A percentile compares a stretch with the other conserved stretches of the same genome.
Evolutionary conservation across 202 grass and related monocot species (phyloP).

Genomic region (Elaeis oleifera): DNA sequence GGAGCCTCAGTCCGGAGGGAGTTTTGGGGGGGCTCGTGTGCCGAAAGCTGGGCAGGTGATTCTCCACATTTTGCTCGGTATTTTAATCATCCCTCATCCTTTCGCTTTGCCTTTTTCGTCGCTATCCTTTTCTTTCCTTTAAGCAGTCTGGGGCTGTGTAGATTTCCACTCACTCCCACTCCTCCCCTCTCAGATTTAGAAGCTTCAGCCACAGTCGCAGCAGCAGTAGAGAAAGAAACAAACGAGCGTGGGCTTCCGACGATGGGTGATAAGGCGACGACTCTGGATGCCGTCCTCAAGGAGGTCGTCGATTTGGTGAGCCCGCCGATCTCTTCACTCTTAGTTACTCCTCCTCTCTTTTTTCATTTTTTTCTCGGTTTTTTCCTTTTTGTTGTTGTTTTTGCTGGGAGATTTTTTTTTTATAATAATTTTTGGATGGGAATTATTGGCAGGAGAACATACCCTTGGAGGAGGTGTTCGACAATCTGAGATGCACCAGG

Average conservation of each 20-base stretch:
- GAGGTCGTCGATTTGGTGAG: conserved; percentile 23
- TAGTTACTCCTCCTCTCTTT: background rate
- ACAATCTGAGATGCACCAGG: conserved; percentile 60
- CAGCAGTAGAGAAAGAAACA: background rate
- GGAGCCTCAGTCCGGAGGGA: too few species aligned
- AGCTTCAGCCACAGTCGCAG: background rate
- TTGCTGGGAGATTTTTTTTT: background rate
- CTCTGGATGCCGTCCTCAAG: conserved; percentile 19
- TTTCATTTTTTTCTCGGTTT: background rate
- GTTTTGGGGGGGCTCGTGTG: too few species aligned
- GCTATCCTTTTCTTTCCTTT: too few species aligned
- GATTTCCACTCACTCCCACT: conserved; percentile 1
- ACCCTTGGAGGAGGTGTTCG: conserved; percentile 82
- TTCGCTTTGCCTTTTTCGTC: too few species aligned
- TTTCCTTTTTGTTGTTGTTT: too few species aligned
- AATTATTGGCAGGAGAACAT: conserved; percentile 63
- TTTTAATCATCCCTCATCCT: too few species aligned
- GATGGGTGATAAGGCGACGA: conserved; percentile 5
- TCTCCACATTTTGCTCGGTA: too few species aligned
- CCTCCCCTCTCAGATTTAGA: background rate
- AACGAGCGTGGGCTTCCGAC: too few species aligned
- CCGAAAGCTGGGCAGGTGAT: too few species aligned
- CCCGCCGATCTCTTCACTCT: too few species aligned
- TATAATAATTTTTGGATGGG: conserved; percentile 1
- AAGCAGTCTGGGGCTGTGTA: background rate